Conservation (phyloP, 768 basidiomycete genomes). For the Porphyrellus cyaneotinctus region DNA sequence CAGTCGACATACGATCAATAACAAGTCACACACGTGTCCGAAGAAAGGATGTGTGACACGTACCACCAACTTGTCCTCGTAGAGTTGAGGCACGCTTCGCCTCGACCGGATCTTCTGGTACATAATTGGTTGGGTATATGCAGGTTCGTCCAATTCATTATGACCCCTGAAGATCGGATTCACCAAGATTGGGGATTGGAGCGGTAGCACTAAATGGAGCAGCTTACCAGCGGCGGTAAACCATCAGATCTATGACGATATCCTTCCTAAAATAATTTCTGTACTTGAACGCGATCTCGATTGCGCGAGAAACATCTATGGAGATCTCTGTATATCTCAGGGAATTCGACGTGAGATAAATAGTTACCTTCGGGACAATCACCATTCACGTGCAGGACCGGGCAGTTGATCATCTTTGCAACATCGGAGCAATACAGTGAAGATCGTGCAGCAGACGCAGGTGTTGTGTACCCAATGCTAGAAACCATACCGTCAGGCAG, state of each 20-base stretch:
- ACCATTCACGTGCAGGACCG: conserved; percentile 87
- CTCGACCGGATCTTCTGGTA: conserved; percentile 81
- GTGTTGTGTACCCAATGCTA: conserved; percentile 91
- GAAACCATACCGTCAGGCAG: conserved; percentile 2
- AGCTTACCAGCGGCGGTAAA: conserved; percentile 76
- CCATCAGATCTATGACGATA: conserved; percentile 83
- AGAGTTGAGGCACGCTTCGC: conserved; percentile 73
- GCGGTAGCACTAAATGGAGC: neutral
- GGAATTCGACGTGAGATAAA: neutral
- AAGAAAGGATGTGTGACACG: conserved; percentile 24
- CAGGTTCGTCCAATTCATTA: conserved; percentile 85
- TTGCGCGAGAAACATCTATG: conserved; percentile 78
- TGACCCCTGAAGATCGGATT: conserved; percentile 55
- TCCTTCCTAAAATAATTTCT: conserved; percentile 87
- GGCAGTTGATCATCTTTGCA: conserved; percentile 87
- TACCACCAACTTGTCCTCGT: conserved; percentile 76
- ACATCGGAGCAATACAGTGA: conserved; percentile 85
- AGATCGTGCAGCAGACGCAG: conserved; percentile 77
- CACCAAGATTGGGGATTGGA: neutral
- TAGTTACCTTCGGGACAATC: conserved; percentile 75
- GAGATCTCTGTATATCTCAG: neutral
- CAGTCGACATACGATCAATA: neutral
- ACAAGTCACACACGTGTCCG: neutral
- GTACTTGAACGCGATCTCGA: conserved; percentile 87
- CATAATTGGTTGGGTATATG: conserved; percentile 87